Evolutionary conservation across 2,329 filamentous ascomycete species (phyloP).

Genomic region (Clarireedia sp.): DNA sequence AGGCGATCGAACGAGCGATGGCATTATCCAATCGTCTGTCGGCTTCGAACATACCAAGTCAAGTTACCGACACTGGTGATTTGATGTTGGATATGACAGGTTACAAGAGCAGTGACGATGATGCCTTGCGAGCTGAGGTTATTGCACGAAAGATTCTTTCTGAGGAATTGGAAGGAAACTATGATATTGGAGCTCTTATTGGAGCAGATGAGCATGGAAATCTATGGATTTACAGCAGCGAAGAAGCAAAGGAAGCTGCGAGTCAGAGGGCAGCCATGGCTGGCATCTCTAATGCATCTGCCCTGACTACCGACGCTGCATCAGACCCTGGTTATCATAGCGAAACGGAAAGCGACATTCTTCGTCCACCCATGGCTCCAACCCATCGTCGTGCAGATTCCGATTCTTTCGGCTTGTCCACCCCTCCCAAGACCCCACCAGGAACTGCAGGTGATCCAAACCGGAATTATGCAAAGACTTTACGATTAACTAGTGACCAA

Average conservation of each 20-base stretch:
- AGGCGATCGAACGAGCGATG: slow-evolving; percentile 77
- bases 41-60: slow-evolving; percentile 83
- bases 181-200: slow-evolving; percentile 92
- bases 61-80: slow-evolving; percentile 87
- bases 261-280: slow-evolving; percentile 52
- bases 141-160: slow-evolving; percentile 85
- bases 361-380: slow-evolving; percentile 37
- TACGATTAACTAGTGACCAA: slow-evolving; percentile 91
- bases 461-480: slow-evolving; percentile 90
- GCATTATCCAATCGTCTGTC: slow-evolving; percentile 81
- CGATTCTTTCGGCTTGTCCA: slow-evolving; percentile 45
- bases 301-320: slow-evolving; percentile 52
- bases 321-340: slow-evolving; percentile 96
- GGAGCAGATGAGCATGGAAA: slow-evolving; percentile 94
- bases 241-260: slow-evolving; percentile 88
- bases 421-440: slow-evolving; percentile 63
- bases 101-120: slow-evolving; percentile 90
- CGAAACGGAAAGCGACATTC: slow-evolving; percentile 61
- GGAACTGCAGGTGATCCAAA: slow-evolving; percentile 59
- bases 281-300: slow-evolving; percentile 31
- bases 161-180: slow-evolving; percentile 88
- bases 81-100: slow-evolving; percentile 97
- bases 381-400: slow-evolving; percentile 53
- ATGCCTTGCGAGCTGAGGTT: slow-evolving; percentile 85
- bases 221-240: slow-evolving; percentile 98